A percentile compares a stretch with the other conserved stretches of the same genome.
Conservation (phyloP, 306 rosid species). For the Ochetophila trinervis region DNA sequence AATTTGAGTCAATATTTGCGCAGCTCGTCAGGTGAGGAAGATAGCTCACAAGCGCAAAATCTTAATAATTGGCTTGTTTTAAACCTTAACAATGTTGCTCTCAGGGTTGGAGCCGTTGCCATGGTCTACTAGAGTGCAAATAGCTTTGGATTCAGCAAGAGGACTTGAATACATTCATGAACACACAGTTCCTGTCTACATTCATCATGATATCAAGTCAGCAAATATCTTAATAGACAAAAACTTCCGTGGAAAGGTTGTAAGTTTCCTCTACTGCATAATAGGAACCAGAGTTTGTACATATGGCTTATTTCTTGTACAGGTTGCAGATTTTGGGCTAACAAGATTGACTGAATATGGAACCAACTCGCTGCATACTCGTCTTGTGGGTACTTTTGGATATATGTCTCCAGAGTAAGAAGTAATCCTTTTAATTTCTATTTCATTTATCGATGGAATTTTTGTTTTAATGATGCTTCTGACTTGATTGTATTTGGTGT, state of each 20-base stretch:
- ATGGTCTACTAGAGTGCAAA: conserved; percentile 70
- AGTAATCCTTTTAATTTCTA: background rate
- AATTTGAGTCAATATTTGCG: conserved; percentile 66
- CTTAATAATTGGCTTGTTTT: background rate
- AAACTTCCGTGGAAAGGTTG: conserved; percentile 68
- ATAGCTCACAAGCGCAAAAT: background rate
- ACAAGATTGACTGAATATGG: conserved; percentile 58
- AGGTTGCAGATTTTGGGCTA: conserved; percentile 84
- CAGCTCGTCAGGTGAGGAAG: conserved; percentile 45
- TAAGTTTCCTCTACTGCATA: background rate
- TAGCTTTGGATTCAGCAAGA: conserved; percentile 74
- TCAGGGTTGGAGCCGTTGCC: conserved; percentile 58
- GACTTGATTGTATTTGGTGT: background rate
- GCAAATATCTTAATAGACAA: conserved; percentile 74
- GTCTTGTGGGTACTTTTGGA: conserved; percentile 79
- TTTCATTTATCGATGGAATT: background rate
- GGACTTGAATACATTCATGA: conserved; percentile 83
- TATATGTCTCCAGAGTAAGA: conserved; percentile 80
- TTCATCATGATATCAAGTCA: conserved; percentile 70
- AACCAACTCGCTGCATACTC: conserved; percentile 50
- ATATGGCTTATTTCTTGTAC: conserved; percentile 7
- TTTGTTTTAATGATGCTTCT: background rate
- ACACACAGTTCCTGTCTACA: conserved; percentile 77
- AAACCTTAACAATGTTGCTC: conserved; percentile 10
- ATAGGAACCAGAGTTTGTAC: background rate